Evolutionary conservation across 1,284 basidiomycete species (phyloP).

Genomic region (Marasmius fiardii): DNA sequence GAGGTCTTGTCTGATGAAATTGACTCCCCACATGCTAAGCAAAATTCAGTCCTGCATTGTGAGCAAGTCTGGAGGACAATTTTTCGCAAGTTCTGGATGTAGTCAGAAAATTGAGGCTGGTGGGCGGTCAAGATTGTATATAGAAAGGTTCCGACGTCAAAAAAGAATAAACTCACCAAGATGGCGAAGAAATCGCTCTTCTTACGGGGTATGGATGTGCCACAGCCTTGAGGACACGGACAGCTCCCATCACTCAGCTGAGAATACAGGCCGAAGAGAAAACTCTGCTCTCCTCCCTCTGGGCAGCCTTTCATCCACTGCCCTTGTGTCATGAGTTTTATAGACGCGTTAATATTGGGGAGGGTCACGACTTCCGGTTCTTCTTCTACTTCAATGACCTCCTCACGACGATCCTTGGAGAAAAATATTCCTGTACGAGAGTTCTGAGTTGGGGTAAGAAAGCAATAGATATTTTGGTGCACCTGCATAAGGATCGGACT

Average conservation of each 20-base stretch:
- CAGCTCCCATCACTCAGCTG: constrained; percentile 63
- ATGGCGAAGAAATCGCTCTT: constrained; percentile 81
- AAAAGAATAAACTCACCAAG: constrained; percentile 62
- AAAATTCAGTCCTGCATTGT: constrained; percentile 65
- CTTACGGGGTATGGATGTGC: constrained; percentile 50
- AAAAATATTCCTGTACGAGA: constrained; percentile 74
- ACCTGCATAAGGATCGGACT: constrained; percentile 86
- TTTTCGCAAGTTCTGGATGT: constrained; percentile 59
- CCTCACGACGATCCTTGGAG: constrained; percentile 84
- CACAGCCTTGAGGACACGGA: constrained; percentile 73
- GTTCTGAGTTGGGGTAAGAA: neutral
- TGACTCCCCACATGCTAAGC: constrained; percentile 83
- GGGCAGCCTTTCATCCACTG: constrained; percentile 97
- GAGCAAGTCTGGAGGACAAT: constrained; percentile 61
- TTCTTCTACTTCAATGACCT: constrained; percentile 84
- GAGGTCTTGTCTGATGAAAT: constrained; percentile 41
- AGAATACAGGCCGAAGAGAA: constrained; percentile 81
- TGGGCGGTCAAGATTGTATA: too few species aligned
- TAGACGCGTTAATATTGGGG: constrained; percentile 39
- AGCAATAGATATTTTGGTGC: constrained; percentile 13
- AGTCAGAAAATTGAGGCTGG: constrained; percentile 64
- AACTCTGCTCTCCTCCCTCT: constrained; percentile 86
- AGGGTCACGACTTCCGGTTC: constrained; percentile 56
- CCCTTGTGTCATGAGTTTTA: constrained; percentile 79
- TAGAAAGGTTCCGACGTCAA: too few species aligned